Evolutionary conservation across 768 basidiomycete genomes (phyloP), one percentile per base, ranked within the genome.

Genomic region (Lepiota brunneoincarnata): DNA sequence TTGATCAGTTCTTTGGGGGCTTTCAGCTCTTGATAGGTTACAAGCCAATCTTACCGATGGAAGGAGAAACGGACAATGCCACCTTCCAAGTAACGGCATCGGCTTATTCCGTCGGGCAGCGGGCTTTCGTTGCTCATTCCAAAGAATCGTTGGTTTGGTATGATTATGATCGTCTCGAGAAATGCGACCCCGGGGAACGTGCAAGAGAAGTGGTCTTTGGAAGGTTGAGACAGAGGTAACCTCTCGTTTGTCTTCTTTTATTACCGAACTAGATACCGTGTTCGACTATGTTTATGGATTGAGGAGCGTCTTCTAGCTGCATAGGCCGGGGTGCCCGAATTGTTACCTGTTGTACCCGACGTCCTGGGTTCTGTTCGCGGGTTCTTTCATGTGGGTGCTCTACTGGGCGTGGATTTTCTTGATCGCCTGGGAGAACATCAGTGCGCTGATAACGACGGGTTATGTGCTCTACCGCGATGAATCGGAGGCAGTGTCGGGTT

Each of bases 111-210:
- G 74, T 86, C 41, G 61, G 72, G 12, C 89, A 89, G 64, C 71
- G 75, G 38, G 71, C 78, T 9, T 75, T 87, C 49, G 88, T 89
- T 5, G 80, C 87, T 0, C 78, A 82, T 55, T 81, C 85, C 2
- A 80, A 83, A 59, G 80, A 84, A 53, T 75, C 77, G 2, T 62
- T 87, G 17, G 88, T 89, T 7, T 91, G 89, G 89, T 91, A 89
- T 56, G 84, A 91, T 64, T 90, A 91, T 58, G 84, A 87, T 52
- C 72, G 59, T 15, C 74, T 87, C 49, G 75, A 69, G 66, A 90
- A 87, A 66, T 81, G 80, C 56, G 77, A 79, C 59, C 86, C 87
- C 5, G 83, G 81, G 0, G 76, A 81, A 53, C 72, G 73, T 34
- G 67, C 71, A 3, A 70, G 72, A 63, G 68, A 71, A 31, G 70